Percentiles rank a stretch among this genome's conserved stretches.
phyloP scores from a whole-genome alignment of 805 yeast genomes.

The Candida orba region DNA sequence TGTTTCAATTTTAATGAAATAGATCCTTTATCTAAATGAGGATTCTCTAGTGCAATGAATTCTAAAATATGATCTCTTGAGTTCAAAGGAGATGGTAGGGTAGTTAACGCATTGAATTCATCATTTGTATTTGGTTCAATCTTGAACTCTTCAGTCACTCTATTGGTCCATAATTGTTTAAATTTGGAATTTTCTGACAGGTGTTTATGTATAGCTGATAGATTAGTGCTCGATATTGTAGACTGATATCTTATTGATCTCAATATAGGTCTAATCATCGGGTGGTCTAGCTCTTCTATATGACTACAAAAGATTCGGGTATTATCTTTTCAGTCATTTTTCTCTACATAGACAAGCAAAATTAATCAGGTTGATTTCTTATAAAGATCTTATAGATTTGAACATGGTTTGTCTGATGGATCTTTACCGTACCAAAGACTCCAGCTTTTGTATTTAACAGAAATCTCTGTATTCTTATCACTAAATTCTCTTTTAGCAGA shows the following conservation, averaged over 20 bases:
- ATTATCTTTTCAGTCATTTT: not conserved
- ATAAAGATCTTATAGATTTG: not conserved
- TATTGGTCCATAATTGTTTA: constrained; percentile 1
- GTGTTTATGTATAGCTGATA: not conserved
- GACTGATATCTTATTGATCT: constrained; percentile 1
- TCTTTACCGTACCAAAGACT: constrained; percentile 60
- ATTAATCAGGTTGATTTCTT: not conserved
- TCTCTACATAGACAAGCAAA: not conserved
- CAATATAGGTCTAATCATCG: not conserved
- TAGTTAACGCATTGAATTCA: constrained; percentile 5
- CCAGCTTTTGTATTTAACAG: constrained; percentile 51
- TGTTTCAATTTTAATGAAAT: constrained; percentile 27
- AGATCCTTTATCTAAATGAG: constrained; percentile 19
- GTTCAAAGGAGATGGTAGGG: constrained; percentile 2
- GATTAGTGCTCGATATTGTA: not conserved
- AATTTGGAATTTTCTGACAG: constrained; percentile 1
- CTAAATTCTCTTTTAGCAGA: constrained; percentile 44
- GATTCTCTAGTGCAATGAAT: constrained; percentile 21
- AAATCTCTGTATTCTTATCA: constrained; percentile 27
- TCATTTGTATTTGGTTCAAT: constrained; percentile 3
- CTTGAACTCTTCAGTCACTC: not conserved
- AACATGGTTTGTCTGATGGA: constrained; percentile 51
- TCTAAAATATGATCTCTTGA: constrained; percentile 12
- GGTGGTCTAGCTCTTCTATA: not conserved
- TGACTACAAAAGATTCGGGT: too few species aligned